Percentiles rank a stretch among this genome's conserved stretches.
Evolutionary conservation across 1,284 basidiomycete genomes (phyloP).

Genomic region (Marasmius tenuissimus): DNA sequence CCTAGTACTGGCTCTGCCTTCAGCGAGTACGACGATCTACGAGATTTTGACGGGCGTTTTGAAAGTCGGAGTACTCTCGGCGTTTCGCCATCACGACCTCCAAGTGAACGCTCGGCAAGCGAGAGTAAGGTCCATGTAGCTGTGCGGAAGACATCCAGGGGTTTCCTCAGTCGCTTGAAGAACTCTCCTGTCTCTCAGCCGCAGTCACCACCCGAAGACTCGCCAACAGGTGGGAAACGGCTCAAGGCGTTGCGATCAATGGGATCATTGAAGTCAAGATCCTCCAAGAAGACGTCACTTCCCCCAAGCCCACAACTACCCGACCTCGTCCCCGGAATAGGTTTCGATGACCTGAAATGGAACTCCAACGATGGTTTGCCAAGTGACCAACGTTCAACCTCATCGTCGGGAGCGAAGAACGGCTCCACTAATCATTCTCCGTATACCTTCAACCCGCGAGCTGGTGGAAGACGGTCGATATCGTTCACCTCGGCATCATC

Average conservation of each 20-base stretch:
- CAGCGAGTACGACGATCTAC: slow-evolving; percentile 83
- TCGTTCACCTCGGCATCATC: slow-evolving; percentile 45
- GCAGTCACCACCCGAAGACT: slow-evolving; percentile 40
- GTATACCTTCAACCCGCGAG: slow-evolving; percentile 27
- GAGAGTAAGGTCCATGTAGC: slow-evolving; percentile 33
- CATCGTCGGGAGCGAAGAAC: slow-evolving; percentile 21
- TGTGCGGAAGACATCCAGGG: slow-evolving; percentile 61
- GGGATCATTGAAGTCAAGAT: slow-evolving; percentile 68
- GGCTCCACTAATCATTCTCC: slow-evolving; percentile 23
- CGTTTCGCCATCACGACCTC: slow-evolving; percentile 35
- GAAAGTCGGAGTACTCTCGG: slow-evolving; percentile 75
- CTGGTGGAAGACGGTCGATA: slow-evolving; percentile 59
- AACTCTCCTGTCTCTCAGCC: slow-evolving; percentile 40
- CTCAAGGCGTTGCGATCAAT: slow-evolving; percentile 77
- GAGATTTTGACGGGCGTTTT: slow-evolving; percentile 81
- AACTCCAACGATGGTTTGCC: slow-evolving; percentile 27
- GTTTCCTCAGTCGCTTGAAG: slow-evolving; percentile 65
- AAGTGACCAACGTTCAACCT: slow-evolving; percentile 21
- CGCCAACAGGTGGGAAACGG: slow-evolving; percentile 43
- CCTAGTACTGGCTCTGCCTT: slow-evolving; percentile 66
- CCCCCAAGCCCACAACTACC: slow-evolving; percentile 45
- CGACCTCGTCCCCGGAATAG: slow-evolving; percentile 57
- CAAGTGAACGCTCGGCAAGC: slow-evolving; percentile 27
- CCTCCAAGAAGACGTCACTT: slow-evolving; percentile 36
- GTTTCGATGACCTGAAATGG: slow-evolving; percentile 49